A percentile compares a stretch with the other conserved stretches of the same genome.
Evolutionary conservation across 2,329 filamentous ascomycete species (phyloP).

Genomic region (Cladosporium sp.): DNA sequence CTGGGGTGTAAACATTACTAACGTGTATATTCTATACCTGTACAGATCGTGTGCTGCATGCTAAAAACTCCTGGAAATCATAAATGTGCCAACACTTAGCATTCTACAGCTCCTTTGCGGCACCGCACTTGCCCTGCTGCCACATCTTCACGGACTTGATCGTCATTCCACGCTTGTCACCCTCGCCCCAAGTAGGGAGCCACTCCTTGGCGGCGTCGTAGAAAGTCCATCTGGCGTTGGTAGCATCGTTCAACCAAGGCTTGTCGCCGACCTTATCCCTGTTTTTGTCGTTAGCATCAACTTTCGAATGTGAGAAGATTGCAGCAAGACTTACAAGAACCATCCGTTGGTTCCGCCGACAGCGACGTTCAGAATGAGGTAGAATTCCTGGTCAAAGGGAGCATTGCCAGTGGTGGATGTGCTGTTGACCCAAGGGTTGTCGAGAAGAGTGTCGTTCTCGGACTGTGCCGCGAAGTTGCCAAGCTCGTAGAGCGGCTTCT

Average conservation of each 20-base stretch:
- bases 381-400: slow-evolving; percentile 75
- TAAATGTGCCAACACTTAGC: not conserved
- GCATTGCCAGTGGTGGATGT: slow-evolving; percentile 57
- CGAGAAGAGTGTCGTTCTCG: slow-evolving; percentile 63
- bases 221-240: slow-evolving; percentile 70
- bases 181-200: slow-evolving; percentile 68
- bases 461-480: slow-evolving; percentile 20
- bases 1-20: slow-evolving; percentile 2
- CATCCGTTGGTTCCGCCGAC: slow-evolving; percentile 78
- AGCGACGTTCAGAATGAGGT: slow-evolving; percentile 72
- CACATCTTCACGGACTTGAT: slow-evolving; percentile 69
- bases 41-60: not conserved
- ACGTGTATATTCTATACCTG: not conserved
- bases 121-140: slow-evolving; percentile 52
- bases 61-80: slow-evolving; percentile 7
- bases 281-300: not conserved
- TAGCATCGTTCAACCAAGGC: slow-evolving; percentile 71
- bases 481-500: slow-evolving; percentile 9
- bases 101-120: slow-evolving; percentile 6
- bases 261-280: slow-evolving; percentile 54
- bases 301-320: not conserved
- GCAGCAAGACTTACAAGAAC: slow-evolving; percentile 63
- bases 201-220: slow-evolving; percentile 66
- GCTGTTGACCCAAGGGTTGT: slow-evolving; percentile 63
- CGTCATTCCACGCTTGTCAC: slow-evolving; percentile 40